Conservation (phyloP, 1,284 basidiomycete species). For the Taiwanofungus camphoratus region DNA sequence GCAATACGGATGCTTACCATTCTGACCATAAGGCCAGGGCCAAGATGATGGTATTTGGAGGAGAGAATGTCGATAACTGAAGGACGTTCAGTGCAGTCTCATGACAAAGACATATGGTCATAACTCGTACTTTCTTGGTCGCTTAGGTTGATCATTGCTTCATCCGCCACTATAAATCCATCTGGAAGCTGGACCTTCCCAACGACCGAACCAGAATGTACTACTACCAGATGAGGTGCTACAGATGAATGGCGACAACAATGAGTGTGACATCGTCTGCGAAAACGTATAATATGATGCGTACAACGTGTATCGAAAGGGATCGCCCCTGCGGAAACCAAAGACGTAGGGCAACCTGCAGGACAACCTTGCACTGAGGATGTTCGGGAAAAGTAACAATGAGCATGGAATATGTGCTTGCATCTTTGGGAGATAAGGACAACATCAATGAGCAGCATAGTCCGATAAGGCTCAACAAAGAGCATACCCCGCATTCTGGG, state of each 20-base stretch:
- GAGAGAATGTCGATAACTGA: not conserved
- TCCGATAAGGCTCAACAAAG: not conserved
- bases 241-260: not conserved
- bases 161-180: not conserved
- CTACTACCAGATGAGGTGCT: slow-evolving; percentile 9
- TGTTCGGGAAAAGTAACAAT: slow-evolving; percentile 8
- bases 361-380: slow-evolving; percentile 4
- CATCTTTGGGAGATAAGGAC: slow-evolving; percentile 5
- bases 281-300: not conserved
- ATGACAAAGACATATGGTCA: not conserved
- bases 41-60: slow-evolving; percentile 1
- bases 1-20: slow-evolving; percentile 5
- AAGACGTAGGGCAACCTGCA: slow-evolving; percentile 5
- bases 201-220: slow-evolving; percentile 9
- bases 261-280: not conserved
- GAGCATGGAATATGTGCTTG: slow-evolving; percentile 10
- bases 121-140: not conserved
- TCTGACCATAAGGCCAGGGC: slow-evolving; percentile 8
- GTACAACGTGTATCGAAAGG: slow-evolving; percentile 6
- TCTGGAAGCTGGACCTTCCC: slow-evolving; percentile 5
- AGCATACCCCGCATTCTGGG: slow-evolving; percentile 4
- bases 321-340: slow-evolving; percentile 2
- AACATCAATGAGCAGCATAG: not conserved
- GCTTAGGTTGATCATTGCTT: not conserved
- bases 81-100: not conserved